These are phyloP conservation scores for Alternaria sp. DNA, from an alignment of 2,329 filamentous ascomycete genomes.

Conservation along the genomic window DNA sequence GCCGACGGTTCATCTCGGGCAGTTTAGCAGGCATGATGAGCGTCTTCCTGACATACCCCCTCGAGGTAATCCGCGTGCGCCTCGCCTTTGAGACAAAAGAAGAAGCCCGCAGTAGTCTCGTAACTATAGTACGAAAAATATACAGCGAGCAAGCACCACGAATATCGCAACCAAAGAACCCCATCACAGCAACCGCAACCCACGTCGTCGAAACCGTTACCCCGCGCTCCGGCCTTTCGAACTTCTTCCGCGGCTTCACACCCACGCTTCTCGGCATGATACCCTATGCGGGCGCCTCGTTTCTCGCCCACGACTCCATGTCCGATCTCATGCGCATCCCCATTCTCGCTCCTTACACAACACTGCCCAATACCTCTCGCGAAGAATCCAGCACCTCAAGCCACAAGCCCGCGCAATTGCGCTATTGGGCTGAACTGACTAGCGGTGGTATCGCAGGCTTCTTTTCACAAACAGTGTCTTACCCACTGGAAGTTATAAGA, in stretches of 20 bases:
- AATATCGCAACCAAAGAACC: conserved; percentile 31
- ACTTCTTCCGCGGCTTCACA: conserved; percentile 95
- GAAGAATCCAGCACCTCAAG: conserved; percentile 49
- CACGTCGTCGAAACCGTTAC: conserved; percentile 61
- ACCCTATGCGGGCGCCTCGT: conserved; percentile 94
- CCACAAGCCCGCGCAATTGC: conserved; percentile 73
- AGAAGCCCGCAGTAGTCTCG: conserved; percentile 72
- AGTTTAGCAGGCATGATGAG: conserved; percentile 83
- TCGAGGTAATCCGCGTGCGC: conserved; percentile 91
- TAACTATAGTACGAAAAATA: conserved; percentile 83
- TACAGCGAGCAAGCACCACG: conserved; percentile 74
- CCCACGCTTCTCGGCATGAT: conserved; percentile 94
- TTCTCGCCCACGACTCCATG: conserved; percentile 91
- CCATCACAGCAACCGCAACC: conserved; percentile 52
- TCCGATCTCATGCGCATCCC: conserved; percentile 82
- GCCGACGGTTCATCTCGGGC: conserved; percentile 77
- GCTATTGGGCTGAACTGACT: conserved; percentile 84
- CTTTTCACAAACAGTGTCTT: conserved; percentile 89
- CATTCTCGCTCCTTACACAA: conserved; percentile 74
- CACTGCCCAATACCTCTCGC: conserved; percentile 67
- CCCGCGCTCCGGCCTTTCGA: conserved; percentile 75
- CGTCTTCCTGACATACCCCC: conserved; percentile 94
- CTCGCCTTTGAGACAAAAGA: conserved; percentile 92
- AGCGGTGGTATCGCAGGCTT: conserved; percentile 87
- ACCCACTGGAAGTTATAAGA: conserved; percentile 91